Percentiles rank a stretch among this genome's conserved stretches.
Evolutionary conservation across 805 yeast genomes (phyloP).

Genomic region (Torulaspora gathmanii): DNA sequence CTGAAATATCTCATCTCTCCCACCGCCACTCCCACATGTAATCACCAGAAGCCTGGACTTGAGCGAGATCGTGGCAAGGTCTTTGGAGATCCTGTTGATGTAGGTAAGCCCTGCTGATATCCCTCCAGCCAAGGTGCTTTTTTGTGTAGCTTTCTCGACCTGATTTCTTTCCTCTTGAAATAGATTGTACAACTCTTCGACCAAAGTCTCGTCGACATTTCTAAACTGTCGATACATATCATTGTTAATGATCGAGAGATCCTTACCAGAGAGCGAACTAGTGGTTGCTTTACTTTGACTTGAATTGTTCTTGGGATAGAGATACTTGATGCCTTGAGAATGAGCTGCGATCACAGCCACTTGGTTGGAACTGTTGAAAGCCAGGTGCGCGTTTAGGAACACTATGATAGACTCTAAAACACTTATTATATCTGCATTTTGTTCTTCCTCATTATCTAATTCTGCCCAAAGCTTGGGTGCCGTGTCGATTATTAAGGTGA

Average conservation of each 20-base stretch:
- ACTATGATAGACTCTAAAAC: conserved; percentile 65
- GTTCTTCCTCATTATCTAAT: conserved; percentile 28
- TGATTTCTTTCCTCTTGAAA: conserved; percentile 35
- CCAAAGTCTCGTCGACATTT: conserved; percentile 67
- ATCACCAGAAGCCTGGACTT: conserved; percentile 63
- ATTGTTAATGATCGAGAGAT: conserved; percentile 39
- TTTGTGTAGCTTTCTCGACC: conserved; percentile 33
- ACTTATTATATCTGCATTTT: conserved; percentile 47
- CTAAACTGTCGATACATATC: conserved; percentile 85
- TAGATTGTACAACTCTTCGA: conserved; percentile 51
- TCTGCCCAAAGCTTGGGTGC: conserved; percentile 53
- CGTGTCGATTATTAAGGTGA: conserved; percentile 73
- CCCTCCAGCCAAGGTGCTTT: conserved; percentile 66
- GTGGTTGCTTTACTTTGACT: conserved; percentile 13
- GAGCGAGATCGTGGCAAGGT: conserved; percentile 42
- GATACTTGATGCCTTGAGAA: conserved; percentile 58
- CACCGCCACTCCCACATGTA: conserved; percentile 46
- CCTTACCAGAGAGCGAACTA: conserved; percentile 12
- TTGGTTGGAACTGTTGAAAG: conserved; percentile 76
- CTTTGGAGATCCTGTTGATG: conserved; percentile 59
- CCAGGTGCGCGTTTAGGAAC: conserved; percentile 79
- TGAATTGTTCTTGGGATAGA: conserved; percentile 52
- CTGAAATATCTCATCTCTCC: conserved; percentile 70
- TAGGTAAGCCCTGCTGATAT: conserved; percentile 76
- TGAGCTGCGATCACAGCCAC: conserved; percentile 79